These are phyloP conservation scores for Aotearoamyces nothofagi DNA, from an alignment of 2,329 filamentous ascomycete species.

Conservation along the genomic window DNA sequence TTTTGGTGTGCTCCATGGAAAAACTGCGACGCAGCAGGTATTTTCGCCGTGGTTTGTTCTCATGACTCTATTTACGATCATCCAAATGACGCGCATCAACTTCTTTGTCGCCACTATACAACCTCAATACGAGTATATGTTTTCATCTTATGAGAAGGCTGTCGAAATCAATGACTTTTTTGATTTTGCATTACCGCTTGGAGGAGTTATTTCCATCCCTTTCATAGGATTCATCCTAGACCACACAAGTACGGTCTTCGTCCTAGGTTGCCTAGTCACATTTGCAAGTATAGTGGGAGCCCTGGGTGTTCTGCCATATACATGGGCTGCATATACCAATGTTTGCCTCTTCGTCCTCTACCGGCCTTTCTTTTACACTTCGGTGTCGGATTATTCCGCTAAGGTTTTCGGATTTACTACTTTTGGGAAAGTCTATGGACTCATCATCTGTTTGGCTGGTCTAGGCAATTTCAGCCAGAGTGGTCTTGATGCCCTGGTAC, in stretches of 20 bases:
- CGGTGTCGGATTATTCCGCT: constrained; percentile 76
- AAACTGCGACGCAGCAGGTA: constrained; percentile 58
- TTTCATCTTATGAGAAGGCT: constrained; percentile 45
- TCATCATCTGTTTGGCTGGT: constrained; percentile 76
- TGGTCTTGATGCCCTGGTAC: constrained; percentile 64
- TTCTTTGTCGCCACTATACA: constrained; percentile 84
- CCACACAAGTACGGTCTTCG: constrained; percentile 54
- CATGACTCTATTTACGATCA: constrained; percentile 61
- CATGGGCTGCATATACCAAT: constrained; percentile 61
- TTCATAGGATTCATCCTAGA: constrained; percentile 76
- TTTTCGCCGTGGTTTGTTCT: constrained; percentile 70
- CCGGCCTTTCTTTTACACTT: constrained; percentile 80
- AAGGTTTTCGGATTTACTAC: constrained; percentile 89
- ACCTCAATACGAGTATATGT: constrained; percentile 65
- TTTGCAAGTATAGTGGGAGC: constrained; percentile 62
- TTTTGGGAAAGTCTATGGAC: constrained; percentile 86
- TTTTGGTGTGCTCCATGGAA: constrained; percentile 73
- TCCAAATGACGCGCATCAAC: constrained; percentile 74
- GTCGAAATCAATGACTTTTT: constrained; percentile 69
- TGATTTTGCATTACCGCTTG: constrained; percentile 69
- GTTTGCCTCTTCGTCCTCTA: constrained; percentile 71
- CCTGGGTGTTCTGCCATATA: constrained; percentile 56
- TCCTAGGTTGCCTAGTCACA: constrained; percentile 54
- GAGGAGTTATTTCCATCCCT: constrained; percentile 71
- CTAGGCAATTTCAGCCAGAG: constrained; percentile 74